Base-by-base conservation (phyloP, 148 eudicot species). In the Amaranthus cruentus region DNA sequence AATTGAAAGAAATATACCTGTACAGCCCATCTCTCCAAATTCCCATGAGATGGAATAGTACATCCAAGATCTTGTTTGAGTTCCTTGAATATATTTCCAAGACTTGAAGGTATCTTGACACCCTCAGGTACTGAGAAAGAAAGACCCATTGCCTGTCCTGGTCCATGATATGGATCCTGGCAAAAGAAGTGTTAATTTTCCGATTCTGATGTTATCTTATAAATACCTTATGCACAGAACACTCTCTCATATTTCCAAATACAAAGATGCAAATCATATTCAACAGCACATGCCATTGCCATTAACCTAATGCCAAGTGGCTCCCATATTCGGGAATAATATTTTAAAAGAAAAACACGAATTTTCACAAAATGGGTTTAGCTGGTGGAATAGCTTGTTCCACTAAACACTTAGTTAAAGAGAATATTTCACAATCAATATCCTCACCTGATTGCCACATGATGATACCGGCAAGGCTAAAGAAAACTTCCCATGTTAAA, bases 91-190 rank as follows among this genome's bases (percentile, higher is more conserved):
- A 95, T 95, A 82, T 95, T 95, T 66, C 59, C 68, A 61, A 95
- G 87, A 81, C 98, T 95, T 60, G 98, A 87, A 75, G 98, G 98
- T 63, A 88, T 73, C 71, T 88, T 88, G 60, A 95, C 67, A 49
- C 97, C 96, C 75, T 86, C 84, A 13, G 98, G 97, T 46, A 95
- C 98, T 13, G 98, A 95, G 80, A 95, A 95, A 48, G 96, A 80
- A 77, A 95, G 96, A 58, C 98, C 98, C 97, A 91, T 91, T 72
- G 97, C 98, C 72, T 95, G 98, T 70, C 97, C 97, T 54, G 96
- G 92, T 71, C 97, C 98, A 81, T 95, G 98, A 82, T 95, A 95
- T 48, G 98, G 98, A 81, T 95, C 98, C 97, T 93, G 79, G 69
- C 51, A 70, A 71, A 55, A 56, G 10, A 66, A 71, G 62, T 11